A percentile compares a stretch with the other conserved stretches of the same genome.
Conservation (phyloP, 1,284 basidiomycete genomes). For the Schizophyllum amplum region DNA sequence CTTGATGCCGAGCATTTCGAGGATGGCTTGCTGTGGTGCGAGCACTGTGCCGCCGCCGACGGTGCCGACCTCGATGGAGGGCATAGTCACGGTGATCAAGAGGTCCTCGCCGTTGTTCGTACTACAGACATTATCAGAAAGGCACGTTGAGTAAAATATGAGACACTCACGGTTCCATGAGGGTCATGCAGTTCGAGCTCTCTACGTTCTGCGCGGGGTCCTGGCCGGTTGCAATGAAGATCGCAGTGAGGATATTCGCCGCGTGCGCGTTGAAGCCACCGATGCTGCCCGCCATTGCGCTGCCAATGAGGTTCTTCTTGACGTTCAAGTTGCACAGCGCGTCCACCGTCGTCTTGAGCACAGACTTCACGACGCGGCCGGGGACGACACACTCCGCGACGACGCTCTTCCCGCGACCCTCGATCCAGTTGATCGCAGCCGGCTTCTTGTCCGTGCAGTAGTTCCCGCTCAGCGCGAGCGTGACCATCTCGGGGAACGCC, state of each 20-base stretch:
- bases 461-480: constrained; percentile 94
- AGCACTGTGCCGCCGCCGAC: constrained; percentile 95
- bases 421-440: constrained; percentile 99
- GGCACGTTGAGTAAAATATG: constrained; percentile 4
- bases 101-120: constrained; percentile 88
- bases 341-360: constrained; percentile 94
- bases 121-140: constrained; percentile 29
- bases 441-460: constrained; percentile 99
- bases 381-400: constrained; percentile 95
- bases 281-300: constrained; percentile 94
- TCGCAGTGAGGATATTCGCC: constrained; percentile 93
- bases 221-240: constrained; percentile 96
- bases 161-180: constrained; percentile 89
- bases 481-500: constrained; percentile 88
- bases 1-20: constrained; percentile 86
- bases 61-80: constrained; percentile 93
- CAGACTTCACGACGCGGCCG: constrained; percentile 79
- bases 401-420: constrained; percentile 95
- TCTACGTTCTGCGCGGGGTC: constrained; percentile 99
- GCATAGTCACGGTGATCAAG: constrained; percentile 90
- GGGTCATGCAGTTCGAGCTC: constrained; percentile 96
- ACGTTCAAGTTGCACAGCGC: constrained; percentile 88
- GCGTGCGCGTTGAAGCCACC: constrained; percentile 99
- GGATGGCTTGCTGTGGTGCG: constrained; percentile 80
- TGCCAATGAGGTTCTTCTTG: constrained; percentile 98